Evolutionary conservation across 306 rosid genomes (phyloP), one percentile per base, ranked within the genome.

Genomic region (Quercus wislizeni): DNA sequence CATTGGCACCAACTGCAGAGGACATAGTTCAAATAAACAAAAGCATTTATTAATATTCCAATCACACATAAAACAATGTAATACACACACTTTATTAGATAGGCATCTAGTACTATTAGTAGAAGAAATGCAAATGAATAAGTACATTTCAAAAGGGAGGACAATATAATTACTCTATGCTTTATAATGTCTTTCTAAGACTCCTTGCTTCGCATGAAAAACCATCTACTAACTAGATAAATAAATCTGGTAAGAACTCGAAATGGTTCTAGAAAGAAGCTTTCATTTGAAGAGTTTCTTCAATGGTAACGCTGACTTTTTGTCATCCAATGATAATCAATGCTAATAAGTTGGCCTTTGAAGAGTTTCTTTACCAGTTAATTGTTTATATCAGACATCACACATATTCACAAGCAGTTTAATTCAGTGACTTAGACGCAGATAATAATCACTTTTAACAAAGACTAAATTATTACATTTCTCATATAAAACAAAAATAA

Each of bases 1-100:
- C 99, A 88, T 95, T 95, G 61, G 99, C 98, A 84, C 99, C 99
- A 79, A 95, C 99, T 95, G 93, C 79, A 78, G 27, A 80, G 43
- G 33, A 72, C 72, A 73, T 74, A 27, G 58, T 76, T 23, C 54
- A 76, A 28, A 51, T 71, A 18, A 55, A 65, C 41, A 78, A 68
- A 78, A 19, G 51, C 21, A 51, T 77, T 77, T 68, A 57, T 25
- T 21, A 18, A 68, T 68, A 35, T 68, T 35, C 72, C 52, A 68
- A 68, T 35, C 35, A n/a, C 72, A 68, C 25, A 19, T 33, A 19
- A 35, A 49, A 10, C 7, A 10, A 19, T 8, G 25, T n/a, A 68
- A 33, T 8, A 35, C 72, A 33, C 52, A 35, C 17, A 11, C 25
- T 8, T 23, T 35, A 33, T 4, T 68, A 68, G 27, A 67, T 68